Evolutionary conservation across 2,329 filamentous ascomycete genomes (phyloP).

Genomic region (Phaeosphaeria sp.): DNA sequence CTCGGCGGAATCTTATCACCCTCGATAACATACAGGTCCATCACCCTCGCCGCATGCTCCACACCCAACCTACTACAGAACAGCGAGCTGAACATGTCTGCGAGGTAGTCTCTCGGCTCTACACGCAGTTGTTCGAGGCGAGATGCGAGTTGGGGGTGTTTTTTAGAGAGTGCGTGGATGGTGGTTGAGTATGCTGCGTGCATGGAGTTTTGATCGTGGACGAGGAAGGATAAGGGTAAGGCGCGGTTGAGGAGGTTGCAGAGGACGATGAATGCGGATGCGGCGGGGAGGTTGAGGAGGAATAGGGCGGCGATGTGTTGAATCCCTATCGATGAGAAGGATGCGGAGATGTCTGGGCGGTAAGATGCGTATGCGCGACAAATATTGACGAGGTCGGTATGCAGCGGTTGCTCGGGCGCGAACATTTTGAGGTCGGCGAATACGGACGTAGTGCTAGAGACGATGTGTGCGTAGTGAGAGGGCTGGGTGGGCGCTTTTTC

Average conservation of each 20-base stretch:
- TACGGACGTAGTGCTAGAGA: constrained; percentile 67
- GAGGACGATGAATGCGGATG: constrained; percentile 72
- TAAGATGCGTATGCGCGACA: constrained; percentile 83
- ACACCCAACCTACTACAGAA: constrained; percentile 68
- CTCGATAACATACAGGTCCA: constrained; percentile 85
- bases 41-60: constrained; percentile 74
- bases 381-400: constrained; percentile 72
- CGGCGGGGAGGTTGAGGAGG: constrained; percentile 72
- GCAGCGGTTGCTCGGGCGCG: constrained; percentile 69
- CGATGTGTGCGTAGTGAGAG: constrained; percentile 47
- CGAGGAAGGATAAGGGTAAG: constrained; percentile 76
- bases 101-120: constrained; percentile 60
- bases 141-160: constrained; percentile 67
- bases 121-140: constrained; percentile 61
- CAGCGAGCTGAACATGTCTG: constrained; percentile 66
- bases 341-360: constrained; percentile 78
- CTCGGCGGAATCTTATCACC: constrained; percentile 75
- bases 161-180: constrained; percentile 69
- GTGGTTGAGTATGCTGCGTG: constrained; percentile 72
- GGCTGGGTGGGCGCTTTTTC: constrained; percentile 66
- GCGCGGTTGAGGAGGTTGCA: constrained; percentile 80
- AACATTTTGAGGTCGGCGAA: constrained; percentile 79
- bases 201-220: constrained; percentile 72
- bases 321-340: constrained; percentile 65
- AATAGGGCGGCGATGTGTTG: constrained; percentile 77